Percentiles rank a stretch among this genome's conserved stretches.
Conservation (phyloP, 148 eudicot genomes). For the Chenopodium suecicum region DNA sequence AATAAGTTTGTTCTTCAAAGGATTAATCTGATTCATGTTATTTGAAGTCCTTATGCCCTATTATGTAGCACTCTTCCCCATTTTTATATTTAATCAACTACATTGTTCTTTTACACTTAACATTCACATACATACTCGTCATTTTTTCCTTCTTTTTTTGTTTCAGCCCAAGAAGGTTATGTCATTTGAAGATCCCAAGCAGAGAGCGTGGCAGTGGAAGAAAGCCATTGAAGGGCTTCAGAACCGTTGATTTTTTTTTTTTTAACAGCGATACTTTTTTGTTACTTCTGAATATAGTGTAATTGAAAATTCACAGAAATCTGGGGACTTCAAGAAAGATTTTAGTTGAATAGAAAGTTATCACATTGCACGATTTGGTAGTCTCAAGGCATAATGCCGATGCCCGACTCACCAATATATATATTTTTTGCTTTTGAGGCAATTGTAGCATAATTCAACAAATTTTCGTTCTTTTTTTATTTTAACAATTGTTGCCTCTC, state of each 20-base stretch:
- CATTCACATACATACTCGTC: not conserved
- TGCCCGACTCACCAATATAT: not conserved
- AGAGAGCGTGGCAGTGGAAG: constrained; percentile 92
- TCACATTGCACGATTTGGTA: constrained; percentile 15
- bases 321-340: constrained; percentile 13
- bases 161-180: constrained; percentile 85
- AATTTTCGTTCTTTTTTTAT: not conserved
- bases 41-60: not conserved
- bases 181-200: constrained; percentile 92
- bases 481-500: not conserved
- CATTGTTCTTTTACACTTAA: not conserved
- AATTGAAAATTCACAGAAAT: constrained; percentile 11
- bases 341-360: constrained; percentile 13
- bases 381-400: constrained; percentile 5
- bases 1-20: not conserved
- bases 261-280: constrained; percentile 3
- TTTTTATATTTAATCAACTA: not conserved
- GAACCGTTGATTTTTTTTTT: constrained; percentile 46
- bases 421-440: not conserved
- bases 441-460: not conserved
- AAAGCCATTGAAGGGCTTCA: constrained; percentile 93
- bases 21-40: not conserved
- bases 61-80: not conserved
- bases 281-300: constrained; percentile 8
- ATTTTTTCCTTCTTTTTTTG: not conserved